Conservation (phyloP, 176 grass and related monocot species). For the Oryza meridionalis region DNA sequence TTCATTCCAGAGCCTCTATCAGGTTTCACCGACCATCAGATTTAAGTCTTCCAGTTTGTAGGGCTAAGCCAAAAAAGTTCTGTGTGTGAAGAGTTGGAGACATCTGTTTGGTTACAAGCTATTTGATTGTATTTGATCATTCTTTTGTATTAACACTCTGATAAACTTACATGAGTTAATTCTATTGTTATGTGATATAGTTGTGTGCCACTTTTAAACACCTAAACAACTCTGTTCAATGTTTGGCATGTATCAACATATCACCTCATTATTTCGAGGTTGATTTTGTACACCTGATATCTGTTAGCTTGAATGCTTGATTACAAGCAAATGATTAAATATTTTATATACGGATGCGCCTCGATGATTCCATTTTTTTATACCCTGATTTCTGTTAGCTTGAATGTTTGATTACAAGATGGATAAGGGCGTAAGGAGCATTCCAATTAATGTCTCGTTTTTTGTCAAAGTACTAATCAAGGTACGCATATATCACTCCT, state of each 20-base stretch:
- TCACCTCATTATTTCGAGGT: not conserved
- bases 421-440: not conserved
- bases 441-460: not conserved
- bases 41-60: not conserved
- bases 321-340: not conserved
- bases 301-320: not conserved
- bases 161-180: not conserved
- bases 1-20: not conserved
- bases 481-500: not conserved
- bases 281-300: not conserved
- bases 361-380: not conserved
- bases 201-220: not conserved
- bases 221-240: not conserved
- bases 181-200: not conserved
- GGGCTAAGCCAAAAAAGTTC: not conserved
- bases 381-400: not conserved
- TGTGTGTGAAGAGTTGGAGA: not conserved
- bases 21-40: constrained; percentile 14
- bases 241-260: not conserved
- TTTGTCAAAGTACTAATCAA: not conserved
- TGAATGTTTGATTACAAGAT: not conserved
- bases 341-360: not conserved
- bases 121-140: constrained; percentile 33
- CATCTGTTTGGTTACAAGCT: not conserved
- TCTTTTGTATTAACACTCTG: not conserved